phyloP scores from a whole-genome alignment of 1,284 basidiomycete species.

The Sporisorium exsertum region DNA sequence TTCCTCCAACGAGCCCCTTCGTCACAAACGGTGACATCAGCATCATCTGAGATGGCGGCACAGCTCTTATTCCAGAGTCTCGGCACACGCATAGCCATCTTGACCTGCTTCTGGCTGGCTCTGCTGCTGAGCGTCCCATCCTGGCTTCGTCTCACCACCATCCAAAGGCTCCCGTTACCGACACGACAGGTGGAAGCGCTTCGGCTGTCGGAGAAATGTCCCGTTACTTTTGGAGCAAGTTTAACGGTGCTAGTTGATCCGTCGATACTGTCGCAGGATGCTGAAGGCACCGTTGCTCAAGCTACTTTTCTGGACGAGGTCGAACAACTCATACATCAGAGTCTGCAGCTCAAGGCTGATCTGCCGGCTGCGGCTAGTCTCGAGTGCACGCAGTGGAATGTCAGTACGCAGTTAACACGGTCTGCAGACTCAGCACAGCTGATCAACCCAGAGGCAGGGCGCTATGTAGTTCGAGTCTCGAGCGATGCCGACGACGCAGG shows the following conservation, averaged over 20 bases:
- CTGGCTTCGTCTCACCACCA: conserved; percentile 61
- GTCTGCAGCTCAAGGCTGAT: conserved; percentile 26
- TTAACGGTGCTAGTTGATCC: conserved; percentile 21
- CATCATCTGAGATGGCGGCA: conserved; percentile 11
- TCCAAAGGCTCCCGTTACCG: conserved; percentile 58
- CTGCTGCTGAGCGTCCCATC: conserved; percentile 50
- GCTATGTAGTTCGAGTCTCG: conserved; percentile 15
- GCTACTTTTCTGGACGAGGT: conserved; percentile 20
- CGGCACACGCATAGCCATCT: conserved; percentile 37
- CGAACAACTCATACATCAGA: conserved; percentile 31
- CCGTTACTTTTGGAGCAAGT: conserved; percentile 27
- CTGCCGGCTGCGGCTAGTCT: conserved; percentile 17
- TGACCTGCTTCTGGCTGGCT: conserved; percentile 51
- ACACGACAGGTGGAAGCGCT: conserved; percentile 30
- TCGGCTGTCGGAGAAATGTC: conserved; percentile 26
- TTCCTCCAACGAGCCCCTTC: neutral
- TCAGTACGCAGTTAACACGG: conserved; percentile 1
- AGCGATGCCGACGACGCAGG: neutral
- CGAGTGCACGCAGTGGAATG: conserved; percentile 41
- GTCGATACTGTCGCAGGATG: conserved; percentile 7
- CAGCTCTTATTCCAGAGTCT: conserved; percentile 43
- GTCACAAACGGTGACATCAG: neutral
- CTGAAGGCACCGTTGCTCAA: neutral
- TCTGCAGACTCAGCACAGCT: neutral
- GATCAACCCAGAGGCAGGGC: conserved; percentile 14